These are phyloP conservation scores for Candida khao-thaluensis DNA, from an alignment of 805 yeast genomes.

Conservation along the genomic window DNA sequence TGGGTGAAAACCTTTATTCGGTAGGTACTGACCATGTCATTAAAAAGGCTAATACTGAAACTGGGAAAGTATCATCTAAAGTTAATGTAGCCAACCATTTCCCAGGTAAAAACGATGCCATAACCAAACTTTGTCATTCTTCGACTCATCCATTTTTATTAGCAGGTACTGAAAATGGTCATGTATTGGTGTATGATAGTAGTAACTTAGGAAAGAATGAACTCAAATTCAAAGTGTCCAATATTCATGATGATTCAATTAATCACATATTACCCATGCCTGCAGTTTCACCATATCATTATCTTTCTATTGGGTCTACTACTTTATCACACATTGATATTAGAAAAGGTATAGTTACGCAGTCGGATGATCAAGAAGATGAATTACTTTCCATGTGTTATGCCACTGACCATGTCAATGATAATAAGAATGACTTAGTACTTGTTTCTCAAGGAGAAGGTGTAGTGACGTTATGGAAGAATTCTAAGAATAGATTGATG, in stretches of 20 bases:
- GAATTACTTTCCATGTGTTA: conserved; percentile 78
- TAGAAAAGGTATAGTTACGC: conserved; percentile 62
- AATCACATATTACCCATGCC: conserved; percentile 72
- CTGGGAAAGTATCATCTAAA: conserved; percentile 75
- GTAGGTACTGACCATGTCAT: conserved; percentile 79
- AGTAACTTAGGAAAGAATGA: conserved; percentile 42
- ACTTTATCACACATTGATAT: conserved; percentile 76
- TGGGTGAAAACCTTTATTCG: conserved; percentile 58
- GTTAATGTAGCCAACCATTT: conserved; percentile 24
- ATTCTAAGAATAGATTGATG: conserved; percentile 59
- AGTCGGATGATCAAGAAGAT: conserved; percentile 90
- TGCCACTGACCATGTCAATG: conserved; percentile 48
- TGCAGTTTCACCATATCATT: conserved; percentile 73
- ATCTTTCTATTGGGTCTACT: conserved; percentile 78
- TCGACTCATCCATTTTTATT: conserved; percentile 50
- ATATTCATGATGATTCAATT: conserved; percentile 74
- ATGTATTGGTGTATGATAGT: conserved; percentile 61
- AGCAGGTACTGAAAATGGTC: conserved; percentile 69
- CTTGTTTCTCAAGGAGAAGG: conserved; percentile 93
- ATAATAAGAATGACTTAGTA: conserved; percentile 56
- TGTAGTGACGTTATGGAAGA: conserved; percentile 81
- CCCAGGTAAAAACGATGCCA: conserved; percentile 25
- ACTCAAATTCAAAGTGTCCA: conserved; percentile 46
- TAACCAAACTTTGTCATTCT: conserved; percentile 46
- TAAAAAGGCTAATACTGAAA: conserved; percentile 66